These are phyloP conservation scores for Auricularia sp. DNA, from an alignment of 768 basidiomycete genomes.

Conservation along the genomic window DNA sequence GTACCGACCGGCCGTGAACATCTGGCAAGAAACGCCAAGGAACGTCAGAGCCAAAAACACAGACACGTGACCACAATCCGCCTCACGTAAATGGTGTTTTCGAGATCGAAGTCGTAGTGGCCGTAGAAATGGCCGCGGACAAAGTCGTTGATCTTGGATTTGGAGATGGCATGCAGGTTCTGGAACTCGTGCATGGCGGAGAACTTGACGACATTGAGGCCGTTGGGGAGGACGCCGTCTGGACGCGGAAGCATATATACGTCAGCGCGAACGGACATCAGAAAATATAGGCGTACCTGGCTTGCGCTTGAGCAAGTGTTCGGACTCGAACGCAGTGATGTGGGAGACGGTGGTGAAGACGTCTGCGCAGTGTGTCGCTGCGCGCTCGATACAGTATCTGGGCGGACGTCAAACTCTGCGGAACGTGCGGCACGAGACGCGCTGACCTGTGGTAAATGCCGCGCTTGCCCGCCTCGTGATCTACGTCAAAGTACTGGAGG, in stretches of 20 bases:
- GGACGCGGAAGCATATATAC: constrained; percentile 14
- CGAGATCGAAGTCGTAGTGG: constrained; percentile 91
- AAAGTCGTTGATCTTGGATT: constrained; percentile 98
- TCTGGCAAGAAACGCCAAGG: constrained; percentile 31
- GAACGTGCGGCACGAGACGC: background rate
- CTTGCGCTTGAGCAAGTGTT: constrained; percentile 94
- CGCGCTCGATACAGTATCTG: constrained; percentile 90
- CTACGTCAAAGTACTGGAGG: constrained; percentile 97
- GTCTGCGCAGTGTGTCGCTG: constrained; percentile 88
- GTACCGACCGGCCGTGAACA: constrained; percentile 99
- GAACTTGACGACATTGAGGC: constrained; percentile 97
- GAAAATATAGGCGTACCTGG: constrained; percentile 19
- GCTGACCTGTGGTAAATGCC: constrained; percentile 82
- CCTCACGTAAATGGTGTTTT: constrained; percentile 75
- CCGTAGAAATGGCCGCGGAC: constrained; percentile 97
- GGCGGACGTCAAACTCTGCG: constrained; percentile 1
- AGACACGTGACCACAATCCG: constrained; percentile 6
- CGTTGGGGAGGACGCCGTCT: constrained; percentile 94
- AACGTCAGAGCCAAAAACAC: background rate
- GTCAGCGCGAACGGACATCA: constrained; percentile 18
- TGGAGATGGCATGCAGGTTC: constrained; percentile 83
- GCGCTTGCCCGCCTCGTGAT: constrained; percentile 97
- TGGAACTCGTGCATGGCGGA: constrained; percentile 99
- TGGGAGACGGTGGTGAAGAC: constrained; percentile 98
- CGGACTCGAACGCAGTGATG: constrained; percentile 95